These are phyloP conservation scores for Crepidotus sp. DNA, from an alignment of 1,284 basidiomycete genomes.

Conservation along the genomic window DNA sequence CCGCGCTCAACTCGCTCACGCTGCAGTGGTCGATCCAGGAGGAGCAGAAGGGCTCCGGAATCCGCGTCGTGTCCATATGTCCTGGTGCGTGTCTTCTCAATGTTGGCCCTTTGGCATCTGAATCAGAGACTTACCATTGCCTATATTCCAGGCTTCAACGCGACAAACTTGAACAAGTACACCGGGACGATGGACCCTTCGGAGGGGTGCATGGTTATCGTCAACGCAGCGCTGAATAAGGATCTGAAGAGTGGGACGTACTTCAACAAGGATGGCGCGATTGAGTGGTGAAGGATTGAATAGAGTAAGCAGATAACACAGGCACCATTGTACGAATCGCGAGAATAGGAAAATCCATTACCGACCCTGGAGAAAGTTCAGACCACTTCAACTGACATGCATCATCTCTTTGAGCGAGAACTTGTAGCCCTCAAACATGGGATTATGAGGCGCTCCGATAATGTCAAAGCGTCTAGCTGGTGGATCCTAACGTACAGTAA, in stretches of 20 bases:
- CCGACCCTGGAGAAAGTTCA: too few relatives aligned
- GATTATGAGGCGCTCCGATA: neutral
- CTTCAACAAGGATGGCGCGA: conserved; percentile 1
- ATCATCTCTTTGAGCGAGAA: too few relatives aligned
- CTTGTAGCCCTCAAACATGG: too few relatives aligned
- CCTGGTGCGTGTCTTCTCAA: neutral
- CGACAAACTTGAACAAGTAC: conserved; percentile 6
- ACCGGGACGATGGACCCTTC: neutral
- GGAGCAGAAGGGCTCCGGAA: conserved; percentile 6
- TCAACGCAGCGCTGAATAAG: conserved; percentile 7
- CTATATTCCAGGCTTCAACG: neutral
- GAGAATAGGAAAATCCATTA: too few relatives aligned
- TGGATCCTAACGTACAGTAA: conserved; percentile 14
- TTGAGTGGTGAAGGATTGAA: conserved; percentile 5
- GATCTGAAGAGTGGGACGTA: neutral
- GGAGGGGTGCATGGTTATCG: conserved; percentile 9
- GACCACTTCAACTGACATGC: too few relatives aligned
- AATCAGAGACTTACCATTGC: neutral
- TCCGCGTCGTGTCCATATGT: conserved; percentile 13
- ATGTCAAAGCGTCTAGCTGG: conserved; percentile 15
- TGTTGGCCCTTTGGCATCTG: too few relatives aligned
- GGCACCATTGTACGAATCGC: too few relatives aligned
- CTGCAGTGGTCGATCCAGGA: conserved; percentile 13
- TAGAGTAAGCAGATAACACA: too few relatives aligned
- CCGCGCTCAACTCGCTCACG: conserved; percentile 14